phyloP scores from a whole-genome alignment of 2,329 filamentous ascomycete genomes.

The Arthrobotrys megalospora region DNA sequence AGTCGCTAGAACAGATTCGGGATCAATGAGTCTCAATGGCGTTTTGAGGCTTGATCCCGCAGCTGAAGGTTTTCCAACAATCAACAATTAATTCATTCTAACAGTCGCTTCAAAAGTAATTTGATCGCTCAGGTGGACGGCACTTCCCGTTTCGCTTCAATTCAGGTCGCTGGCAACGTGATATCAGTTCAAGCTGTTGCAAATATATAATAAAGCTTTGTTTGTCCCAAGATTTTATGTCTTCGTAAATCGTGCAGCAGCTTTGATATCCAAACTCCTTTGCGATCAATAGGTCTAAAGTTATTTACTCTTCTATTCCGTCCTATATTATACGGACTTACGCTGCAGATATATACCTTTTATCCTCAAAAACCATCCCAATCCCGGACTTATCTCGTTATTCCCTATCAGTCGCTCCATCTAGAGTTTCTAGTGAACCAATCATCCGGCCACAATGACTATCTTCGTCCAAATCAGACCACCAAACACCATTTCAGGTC shows the following conservation, averaged over 20 bases:
- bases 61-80: slow-evolving; percentile 13
- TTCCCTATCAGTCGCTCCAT: too few relatives aligned
- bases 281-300: too few relatives aligned
- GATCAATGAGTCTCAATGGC: slow-evolving; percentile 12
- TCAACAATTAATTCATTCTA: not conserved
- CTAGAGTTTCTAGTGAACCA: too few relatives aligned
- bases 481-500: slow-evolving; percentile 10
- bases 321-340: not conserved
- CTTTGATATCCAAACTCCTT: too few relatives aligned
- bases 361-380: too few relatives aligned
- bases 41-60: slow-evolving; percentile 7
- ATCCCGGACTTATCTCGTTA: too few relatives aligned
- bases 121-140: not conserved
- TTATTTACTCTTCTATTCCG: too few relatives aligned
- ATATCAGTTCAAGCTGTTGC: not conserved
- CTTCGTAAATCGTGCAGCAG: too few relatives aligned
- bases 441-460: slow-evolving; percentile 30
- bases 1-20: slow-evolving; percentile 15
- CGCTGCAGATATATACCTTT: not conserved
- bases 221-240: not conserved
- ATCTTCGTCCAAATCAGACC: slow-evolving; percentile 40
- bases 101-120: not conserved
- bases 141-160: not conserved
- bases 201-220: slow-evolving; percentile 1
- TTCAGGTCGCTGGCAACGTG: not conserved